Evolutionary conservation across 179 eudicot species (phyloP).

Genomic region (Camellia oleifera): DNA sequence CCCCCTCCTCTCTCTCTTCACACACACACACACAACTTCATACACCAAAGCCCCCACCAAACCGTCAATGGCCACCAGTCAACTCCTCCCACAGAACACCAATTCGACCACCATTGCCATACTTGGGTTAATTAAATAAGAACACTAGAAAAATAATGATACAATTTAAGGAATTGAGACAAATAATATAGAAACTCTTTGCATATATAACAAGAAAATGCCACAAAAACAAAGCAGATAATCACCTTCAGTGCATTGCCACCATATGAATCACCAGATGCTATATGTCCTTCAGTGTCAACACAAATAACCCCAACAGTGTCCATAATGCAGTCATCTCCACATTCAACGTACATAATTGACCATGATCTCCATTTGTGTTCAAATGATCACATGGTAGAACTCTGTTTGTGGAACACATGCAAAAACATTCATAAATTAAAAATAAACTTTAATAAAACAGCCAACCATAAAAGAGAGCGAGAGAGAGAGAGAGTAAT

Average conservation of each 20-base stretch:
- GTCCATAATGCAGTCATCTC: slow-evolving; percentile 63
- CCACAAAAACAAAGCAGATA: background rate
- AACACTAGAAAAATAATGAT: too few relatives aligned
- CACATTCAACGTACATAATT: slow-evolving; percentile 19
- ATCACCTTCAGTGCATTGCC: slow-evolving; percentile 94
- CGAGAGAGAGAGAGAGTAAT: too few relatives aligned
- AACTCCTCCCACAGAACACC: too few relatives aligned
- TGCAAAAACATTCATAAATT: background rate
- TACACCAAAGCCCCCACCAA: too few relatives aligned
- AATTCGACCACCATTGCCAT: too few relatives aligned
- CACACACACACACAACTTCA: too few relatives aligned
- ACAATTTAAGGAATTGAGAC: too few relatives aligned
- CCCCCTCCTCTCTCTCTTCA: too few relatives aligned
- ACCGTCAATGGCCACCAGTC: too few relatives aligned
- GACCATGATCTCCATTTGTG: slow-evolving; percentile 21
- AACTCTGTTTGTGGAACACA: slow-evolving; percentile 28
- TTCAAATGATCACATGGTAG: slow-evolving; percentile 25
- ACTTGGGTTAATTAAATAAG: too few relatives aligned
- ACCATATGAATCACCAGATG: slow-evolving; percentile 97
- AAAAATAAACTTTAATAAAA: background rate
- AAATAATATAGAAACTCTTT: background rate
- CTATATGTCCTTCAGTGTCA: slow-evolving; percentile 71
- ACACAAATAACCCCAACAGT: slow-evolving; percentile 97
- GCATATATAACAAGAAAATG: background rate
- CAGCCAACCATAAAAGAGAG: background rate